Base-by-base conservation (phyloP, 2,329 filamentous ascomycete species). In the Monilinia vaccinii-corymbosi region DNA sequence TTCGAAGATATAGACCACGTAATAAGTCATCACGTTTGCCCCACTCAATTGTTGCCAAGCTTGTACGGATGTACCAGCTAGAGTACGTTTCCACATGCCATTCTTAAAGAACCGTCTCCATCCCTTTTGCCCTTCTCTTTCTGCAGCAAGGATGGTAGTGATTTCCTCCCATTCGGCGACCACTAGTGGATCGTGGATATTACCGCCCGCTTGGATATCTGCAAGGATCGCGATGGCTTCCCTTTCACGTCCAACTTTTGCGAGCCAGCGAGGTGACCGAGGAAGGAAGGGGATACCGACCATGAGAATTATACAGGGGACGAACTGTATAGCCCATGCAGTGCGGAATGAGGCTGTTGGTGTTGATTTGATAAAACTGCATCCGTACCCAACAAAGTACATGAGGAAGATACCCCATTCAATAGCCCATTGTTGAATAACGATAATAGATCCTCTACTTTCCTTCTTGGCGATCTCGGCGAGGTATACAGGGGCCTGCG, bases 341-440 rank as follows among this genome's bases (percentile, higher is more conserved):
- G 78, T 66, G 46, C 78, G 75, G 73, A 83, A 84, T 4, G 79
- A 75, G 1, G 76, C 74, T 0, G 74, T 67, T 7, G 78, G 75
- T 0, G 71, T 60, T 6, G 46, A 21, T 11, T 44, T 44, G 56
- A 79, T 73, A 61, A 74, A 78, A 18, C 74, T 75, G 63, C 58
- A 60, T n/a, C 58, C 58, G 18, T 60, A 60, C 25, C 81, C 80
- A 71, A 88, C 81, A 69, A 83, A 85, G 75, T 86, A 88, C 82
- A 87, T 87, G 65, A 87, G 49, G 36, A 60, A 50, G 18, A 60
- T 86, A 64, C 82, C 85, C 79, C 79, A 88, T 64, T 87, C 88
- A 62, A 91, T 89, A 31, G 86, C 85, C 77, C 64, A 86, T 69
- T 91, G 87, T 71, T 90, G 86, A 40, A 83, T 80, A 49, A 85